These are phyloP conservation scores for Prunus fruticosa DNA, from an alignment of 306 rosid genomes.

Conservation along the genomic window DNA sequence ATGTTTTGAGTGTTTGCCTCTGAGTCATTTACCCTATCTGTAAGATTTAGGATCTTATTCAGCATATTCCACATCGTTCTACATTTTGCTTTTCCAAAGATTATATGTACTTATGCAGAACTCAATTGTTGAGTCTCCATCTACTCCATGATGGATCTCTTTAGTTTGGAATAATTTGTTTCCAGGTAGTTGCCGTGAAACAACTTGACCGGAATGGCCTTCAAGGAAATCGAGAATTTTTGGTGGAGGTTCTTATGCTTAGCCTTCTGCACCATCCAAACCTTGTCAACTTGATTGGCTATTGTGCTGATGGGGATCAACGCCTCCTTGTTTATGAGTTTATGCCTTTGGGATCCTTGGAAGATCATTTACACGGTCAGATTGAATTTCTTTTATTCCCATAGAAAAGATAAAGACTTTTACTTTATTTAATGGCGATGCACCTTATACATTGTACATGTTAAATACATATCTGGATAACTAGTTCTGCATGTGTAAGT, in stretches of 20 bases:
- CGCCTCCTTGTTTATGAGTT: slow-evolving; percentile 84
- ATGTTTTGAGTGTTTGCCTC: neutral
- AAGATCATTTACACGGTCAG: slow-evolving; percentile 98
- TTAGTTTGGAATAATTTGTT: slow-evolving; percentile 24
- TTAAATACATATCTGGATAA: neutral
- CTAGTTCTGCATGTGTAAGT: neutral
- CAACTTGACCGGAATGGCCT: slow-evolving; percentile 75
- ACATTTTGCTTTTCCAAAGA: slow-evolving; percentile 15
- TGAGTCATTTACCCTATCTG: neutral
- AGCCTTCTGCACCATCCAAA: slow-evolving; percentile 97
- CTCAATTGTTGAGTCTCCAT: slow-evolving; percentile 5
- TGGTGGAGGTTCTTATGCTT: slow-evolving; percentile 99
- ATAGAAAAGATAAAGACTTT: neutral
- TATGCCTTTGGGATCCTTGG: slow-evolving; percentile 99
- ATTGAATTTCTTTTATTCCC: slow-evolving; percentile 29
- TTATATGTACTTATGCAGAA: neutral
- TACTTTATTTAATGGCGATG: neutral
- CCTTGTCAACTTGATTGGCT: slow-evolving; percentile 96
- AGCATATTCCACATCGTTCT: neutral
- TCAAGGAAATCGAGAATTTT: slow-evolving; percentile 83
- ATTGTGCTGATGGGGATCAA: slow-evolving; percentile 83
- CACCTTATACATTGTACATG: neutral
- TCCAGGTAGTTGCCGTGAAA: slow-evolving; percentile 84
- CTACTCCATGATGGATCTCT: slow-evolving; percentile 12
- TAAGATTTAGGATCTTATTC: slow-evolving; percentile 7